Conservation (phyloP, 108 stramenopile genomes). For the Aurantiochytrium sp. region DNA sequence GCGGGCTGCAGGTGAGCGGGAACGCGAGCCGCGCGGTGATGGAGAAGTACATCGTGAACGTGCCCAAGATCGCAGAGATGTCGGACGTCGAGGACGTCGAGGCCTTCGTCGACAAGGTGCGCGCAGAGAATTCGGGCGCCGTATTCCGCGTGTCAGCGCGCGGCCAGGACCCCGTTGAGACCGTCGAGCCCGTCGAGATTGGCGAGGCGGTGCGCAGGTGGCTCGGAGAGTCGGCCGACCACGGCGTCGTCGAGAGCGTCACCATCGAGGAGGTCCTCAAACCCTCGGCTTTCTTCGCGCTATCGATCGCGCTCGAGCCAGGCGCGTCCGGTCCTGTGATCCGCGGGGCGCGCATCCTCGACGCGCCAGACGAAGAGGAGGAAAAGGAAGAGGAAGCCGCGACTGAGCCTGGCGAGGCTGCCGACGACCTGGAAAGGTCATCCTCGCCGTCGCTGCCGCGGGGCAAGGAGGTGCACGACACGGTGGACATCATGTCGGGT, state of each 20-base stretch:
- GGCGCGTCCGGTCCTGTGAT: neutral
- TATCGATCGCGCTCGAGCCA: neutral
- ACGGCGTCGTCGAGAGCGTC: neutral
- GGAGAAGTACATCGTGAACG: neutral
- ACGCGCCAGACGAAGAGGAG: no score
- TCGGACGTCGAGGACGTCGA: neutral
- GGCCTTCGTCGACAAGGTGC: neutral
- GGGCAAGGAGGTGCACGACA: neutral
- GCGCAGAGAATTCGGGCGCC: neutral
- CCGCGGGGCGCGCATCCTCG: neutral
- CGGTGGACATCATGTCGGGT: conserved; percentile 73
- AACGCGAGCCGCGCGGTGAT: neutral
- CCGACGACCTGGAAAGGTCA: no score
- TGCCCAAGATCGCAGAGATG: neutral
- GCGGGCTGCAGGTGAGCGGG: neutral
- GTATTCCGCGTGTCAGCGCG: neutral
- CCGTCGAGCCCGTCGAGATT: neutral
- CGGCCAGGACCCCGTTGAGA: neutral
- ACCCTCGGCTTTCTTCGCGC: neutral
- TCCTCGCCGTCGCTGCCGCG: no score
- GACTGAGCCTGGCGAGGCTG: no score
- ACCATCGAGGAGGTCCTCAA: neutral
- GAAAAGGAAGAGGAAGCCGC: no score
- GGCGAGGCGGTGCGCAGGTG: neutral
- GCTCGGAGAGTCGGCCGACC: neutral